phyloP scores from a whole-genome alignment of 2,329 filamentous ascomycete species.

The Neonectria sp. region DNA sequence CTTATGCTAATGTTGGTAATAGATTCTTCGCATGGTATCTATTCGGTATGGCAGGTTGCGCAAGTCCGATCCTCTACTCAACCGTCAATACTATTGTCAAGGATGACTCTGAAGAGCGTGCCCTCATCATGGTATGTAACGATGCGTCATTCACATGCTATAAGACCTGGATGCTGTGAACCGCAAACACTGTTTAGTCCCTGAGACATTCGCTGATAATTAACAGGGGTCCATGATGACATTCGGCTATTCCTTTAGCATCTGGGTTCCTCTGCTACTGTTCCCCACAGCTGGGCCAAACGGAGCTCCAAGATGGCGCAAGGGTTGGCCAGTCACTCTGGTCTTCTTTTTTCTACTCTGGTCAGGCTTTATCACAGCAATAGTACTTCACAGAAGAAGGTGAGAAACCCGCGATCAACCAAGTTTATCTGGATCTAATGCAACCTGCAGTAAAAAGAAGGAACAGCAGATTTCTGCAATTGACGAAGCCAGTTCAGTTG shows the following conservation, averaged over 20 bases:
- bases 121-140: conserved; percentile 7
- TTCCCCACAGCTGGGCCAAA: not conserved
- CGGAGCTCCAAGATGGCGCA: conserved; percentile 1
- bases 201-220: not conserved
- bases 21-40: conserved; percentile 3
- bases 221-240: conserved; percentile 4
- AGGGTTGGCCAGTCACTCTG: conserved; percentile 1
- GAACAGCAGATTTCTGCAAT: not conserved
- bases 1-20: not conserved
- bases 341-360: not conserved
- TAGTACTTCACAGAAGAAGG: not conserved
- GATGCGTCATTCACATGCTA: not conserved
- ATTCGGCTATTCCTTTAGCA: not conserved
- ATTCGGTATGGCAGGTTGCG: not conserved
- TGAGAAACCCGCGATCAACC: not conserved
- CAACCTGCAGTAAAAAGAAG: not conserved
- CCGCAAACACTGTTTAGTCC: not conserved
- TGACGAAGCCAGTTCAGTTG: not conserved
- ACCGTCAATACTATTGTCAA: conserved; percentile 7
- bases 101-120: conserved; percentile 6
- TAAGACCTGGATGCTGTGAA: not conserved
- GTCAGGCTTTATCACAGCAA: not conserved
- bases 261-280: not conserved
- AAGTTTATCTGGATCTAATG: not conserved
- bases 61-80: conserved; percentile 1